Conservation (phyloP, 306 rosid genomes). For the Cicer arietinum region DNA sequence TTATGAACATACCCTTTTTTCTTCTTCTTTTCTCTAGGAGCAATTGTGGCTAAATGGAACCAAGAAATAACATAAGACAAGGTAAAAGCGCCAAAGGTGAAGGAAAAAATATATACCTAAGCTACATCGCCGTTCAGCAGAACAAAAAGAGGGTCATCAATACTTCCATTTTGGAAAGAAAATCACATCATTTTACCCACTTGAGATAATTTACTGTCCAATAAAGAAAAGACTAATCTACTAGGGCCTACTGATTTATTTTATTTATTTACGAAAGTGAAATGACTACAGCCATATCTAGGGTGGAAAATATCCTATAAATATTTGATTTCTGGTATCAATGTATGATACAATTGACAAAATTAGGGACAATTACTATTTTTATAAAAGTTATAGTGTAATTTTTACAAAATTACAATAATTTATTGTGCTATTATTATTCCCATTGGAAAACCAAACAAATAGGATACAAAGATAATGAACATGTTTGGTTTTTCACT, state of each 20-base stretch:
- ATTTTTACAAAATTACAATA: too few species aligned
- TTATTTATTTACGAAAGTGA: not conserved
- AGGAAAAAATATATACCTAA: slow-evolving; percentile 23
- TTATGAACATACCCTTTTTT: not conserved
- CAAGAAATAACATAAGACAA: slow-evolving; percentile 47
- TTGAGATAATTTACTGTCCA: slow-evolving; percentile 35
- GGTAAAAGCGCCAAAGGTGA: slow-evolving; percentile 45
- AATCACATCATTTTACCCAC: slow-evolving; percentile 42
- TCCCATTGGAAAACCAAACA: too few species aligned
- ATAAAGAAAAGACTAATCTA: slow-evolving; percentile 43
- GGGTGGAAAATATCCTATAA: not conserved
- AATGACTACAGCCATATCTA: slow-evolving; percentile 37
- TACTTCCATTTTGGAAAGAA: slow-evolving; percentile 39
- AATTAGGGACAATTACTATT: too few species aligned
- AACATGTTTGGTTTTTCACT: too few species aligned
- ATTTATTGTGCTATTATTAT: too few species aligned
- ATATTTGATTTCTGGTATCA: too few species aligned
- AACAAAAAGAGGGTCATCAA: slow-evolving; percentile 35
- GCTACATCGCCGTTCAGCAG: slow-evolving; percentile 33
- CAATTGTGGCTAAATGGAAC: slow-evolving; percentile 25
- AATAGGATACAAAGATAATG: too few species aligned
- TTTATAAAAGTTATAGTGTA: too few species aligned
- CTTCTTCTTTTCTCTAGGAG: not conserved
- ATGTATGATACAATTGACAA: too few species aligned
- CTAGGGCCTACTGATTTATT: slow-evolving; percentile 12